Evolutionary conservation across 257 asterid species (phyloP), one percentile per base, ranked within the genome.

Genomic region (Solanum clarkiae): DNA sequence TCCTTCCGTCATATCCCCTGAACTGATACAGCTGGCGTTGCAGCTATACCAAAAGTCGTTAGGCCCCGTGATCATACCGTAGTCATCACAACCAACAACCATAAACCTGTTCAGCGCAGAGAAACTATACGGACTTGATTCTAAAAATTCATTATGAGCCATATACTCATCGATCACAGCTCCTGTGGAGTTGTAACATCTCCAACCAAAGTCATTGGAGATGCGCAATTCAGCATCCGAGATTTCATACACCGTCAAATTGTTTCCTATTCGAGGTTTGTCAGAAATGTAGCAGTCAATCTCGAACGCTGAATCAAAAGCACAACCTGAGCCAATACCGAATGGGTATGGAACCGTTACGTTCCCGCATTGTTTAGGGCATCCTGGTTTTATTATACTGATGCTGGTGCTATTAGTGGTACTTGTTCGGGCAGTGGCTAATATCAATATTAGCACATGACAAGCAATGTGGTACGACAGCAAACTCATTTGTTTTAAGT

Each of bases 191-290:
- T 84, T 85, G 84, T 90, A 93, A 89, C 98, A 93, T 49, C 1
- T 84, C 44, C 26, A 22, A 3, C 94, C 93, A 2, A 92, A 54
- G 13, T 57, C 84, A 89, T 81, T 90, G 42, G 93, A 84, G 80
- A 92, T 14, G 32, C 93, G 92, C 79, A 92, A 10, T 17, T 89
- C 90, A 88, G 55, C 82, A 77, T 92, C 97, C 26, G 97, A 90
- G 56, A 93, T 90, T 7, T 92, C 92, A 71, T 42, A 85, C 5
- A 91, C 51, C 20, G 71, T 82, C 84, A 91, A n/a, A 60, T n/a
- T 40, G 9, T 7, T 72, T n/a, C 7, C 40, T 72, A 72, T 45
- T 5, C 20, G 80, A 32, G 80, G 40, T 45, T 20, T 72, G n/a
- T 72, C 7, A 45, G 90, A 85, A 18, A 69, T 36, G 81, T 88